Percentiles rank a stretch among this genome's conserved stretches.
These are phyloP conservation scores for Boletus eberwhitei DNA, from an alignment of 768 basidiomycete genomes.

Conservation along the genomic window DNA sequence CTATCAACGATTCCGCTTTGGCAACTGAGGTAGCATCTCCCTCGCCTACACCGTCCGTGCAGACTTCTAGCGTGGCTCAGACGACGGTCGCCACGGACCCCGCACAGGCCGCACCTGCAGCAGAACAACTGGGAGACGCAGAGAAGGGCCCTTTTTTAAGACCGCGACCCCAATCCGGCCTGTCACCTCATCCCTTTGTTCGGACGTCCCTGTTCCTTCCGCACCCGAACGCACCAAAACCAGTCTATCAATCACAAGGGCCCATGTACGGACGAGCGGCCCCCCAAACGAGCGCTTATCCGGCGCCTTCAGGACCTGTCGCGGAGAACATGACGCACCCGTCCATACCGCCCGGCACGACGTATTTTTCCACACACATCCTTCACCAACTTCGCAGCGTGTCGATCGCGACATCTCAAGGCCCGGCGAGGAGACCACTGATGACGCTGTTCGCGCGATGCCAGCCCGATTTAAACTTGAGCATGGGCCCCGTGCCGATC, in stretches of 20 bases:
- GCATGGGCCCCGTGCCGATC: slow-evolving; percentile 60
- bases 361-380: slow-evolving; percentile 26
- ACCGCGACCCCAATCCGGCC: slow-evolving; percentile 20
- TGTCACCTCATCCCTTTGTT: slow-evolving; percentile 23
- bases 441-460: slow-evolving; percentile 61
- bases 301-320: slow-evolving; percentile 6
- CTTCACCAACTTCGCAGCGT: slow-evolving; percentile 25
- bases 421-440: slow-evolving; percentile 18
- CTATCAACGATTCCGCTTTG: not conserved
- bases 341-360: slow-evolving; percentile 24
- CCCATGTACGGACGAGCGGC: slow-evolving; percentile 55
- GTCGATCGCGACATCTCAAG: slow-evolving; percentile 15
- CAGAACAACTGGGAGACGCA: slow-evolving; percentile 2
- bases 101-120: slow-evolving; percentile 3
- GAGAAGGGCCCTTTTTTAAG: slow-evolving; percentile 25
- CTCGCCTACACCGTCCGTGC: slow-evolving; percentile 1
- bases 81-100: slow-evolving; percentile 16
- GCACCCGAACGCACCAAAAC: slow-evolving; percentile 53
- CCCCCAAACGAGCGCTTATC: slow-evolving; percentile 16
- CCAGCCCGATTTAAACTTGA: slow-evolving; percentile 45
- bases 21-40: slow-evolving; percentile 14
- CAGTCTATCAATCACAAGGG: slow-evolving; percentile 33
- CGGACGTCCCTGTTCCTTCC: slow-evolving; percentile 48
- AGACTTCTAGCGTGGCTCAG: slow-evolving; percentile 12
- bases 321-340: not conserved